Evolutionary conservation across 1,284 basidiomycete genomes (phyloP).

Genomic region (Wallemia mellicola): DNA sequence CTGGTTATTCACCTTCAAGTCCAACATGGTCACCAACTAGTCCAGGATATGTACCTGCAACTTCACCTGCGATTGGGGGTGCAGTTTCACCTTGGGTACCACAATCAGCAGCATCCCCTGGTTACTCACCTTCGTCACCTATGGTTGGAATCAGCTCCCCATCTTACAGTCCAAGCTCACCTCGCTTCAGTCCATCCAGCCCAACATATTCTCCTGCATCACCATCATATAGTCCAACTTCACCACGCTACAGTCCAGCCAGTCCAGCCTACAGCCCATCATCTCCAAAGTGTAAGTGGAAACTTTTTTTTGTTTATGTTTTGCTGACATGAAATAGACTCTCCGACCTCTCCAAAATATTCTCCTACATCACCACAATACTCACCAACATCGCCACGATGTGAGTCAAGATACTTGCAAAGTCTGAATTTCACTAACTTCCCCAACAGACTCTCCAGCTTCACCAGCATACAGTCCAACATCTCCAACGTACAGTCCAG

Average conservation of each 20-base stretch:
- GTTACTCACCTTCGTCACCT: constrained; percentile 42
- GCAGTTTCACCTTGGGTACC: constrained; percentile 13
- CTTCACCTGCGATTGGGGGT: constrained; percentile 7
- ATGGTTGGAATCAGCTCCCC: constrained; percentile 22
- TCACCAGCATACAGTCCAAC: constrained; percentile 57
- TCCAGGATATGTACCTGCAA: constrained; percentile 15
- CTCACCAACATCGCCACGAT: constrained; percentile 38
- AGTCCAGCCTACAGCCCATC: constrained; percentile 6
- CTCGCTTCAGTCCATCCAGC: constrained; percentile 13
- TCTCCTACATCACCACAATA: constrained; percentile 58
- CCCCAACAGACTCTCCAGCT: constrained; percentile 53
- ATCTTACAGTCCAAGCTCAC: constrained; percentile 43
- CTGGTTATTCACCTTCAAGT: constrained; percentile 53
- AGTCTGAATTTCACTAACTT: constrained; percentile 31
- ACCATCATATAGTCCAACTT: constrained; percentile 54
- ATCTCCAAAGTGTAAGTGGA: not conserved
- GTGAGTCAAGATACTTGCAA: not conserved
- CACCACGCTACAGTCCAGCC: constrained; percentile 37
- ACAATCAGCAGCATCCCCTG: constrained; percentile 35
- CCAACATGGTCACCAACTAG: constrained; percentile 55
- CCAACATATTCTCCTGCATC: constrained; percentile 30
- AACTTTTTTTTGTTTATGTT: no score
- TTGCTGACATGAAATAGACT: no score
- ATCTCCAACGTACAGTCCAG: constrained; percentile 22
- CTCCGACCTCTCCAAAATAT: constrained; percentile 36